These are phyloP conservation scores for Pestalotiopsis fici DNA, from an alignment of 2,329 filamentous ascomycete genomes.

Conservation along the genomic window DNA sequence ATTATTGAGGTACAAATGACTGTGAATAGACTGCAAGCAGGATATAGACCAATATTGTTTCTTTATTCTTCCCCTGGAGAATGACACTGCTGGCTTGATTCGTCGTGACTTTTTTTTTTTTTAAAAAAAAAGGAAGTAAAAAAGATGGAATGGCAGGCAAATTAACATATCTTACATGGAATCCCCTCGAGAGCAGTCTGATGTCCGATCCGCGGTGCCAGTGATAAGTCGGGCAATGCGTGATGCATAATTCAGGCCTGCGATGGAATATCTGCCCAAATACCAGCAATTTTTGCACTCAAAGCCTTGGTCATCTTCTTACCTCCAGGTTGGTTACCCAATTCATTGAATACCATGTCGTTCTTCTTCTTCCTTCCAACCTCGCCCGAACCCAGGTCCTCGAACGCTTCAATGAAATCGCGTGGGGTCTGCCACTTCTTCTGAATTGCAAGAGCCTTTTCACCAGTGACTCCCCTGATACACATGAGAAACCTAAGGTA, in stretches of 20 bases:
- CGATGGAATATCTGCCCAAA: slow-evolving; percentile 59
- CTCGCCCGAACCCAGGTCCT: slow-evolving; percentile 50
- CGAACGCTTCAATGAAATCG: slow-evolving; percentile 71
- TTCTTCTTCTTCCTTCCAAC: slow-evolving; percentile 57
- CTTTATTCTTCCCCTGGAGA: not conserved
- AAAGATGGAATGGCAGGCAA: not conserved
- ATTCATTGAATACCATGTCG: slow-evolving; percentile 58
- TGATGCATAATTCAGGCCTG: not conserved
- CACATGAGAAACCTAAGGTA: slow-evolving; percentile 89
- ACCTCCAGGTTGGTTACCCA: slow-evolving; percentile 61
- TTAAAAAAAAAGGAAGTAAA: no score
- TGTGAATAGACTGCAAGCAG: not conserved
- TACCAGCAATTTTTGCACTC: slow-evolving; percentile 70
- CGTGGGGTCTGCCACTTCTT: slow-evolving; percentile 75
- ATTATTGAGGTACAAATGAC: not conserved
- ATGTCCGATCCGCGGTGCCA: not conserved
- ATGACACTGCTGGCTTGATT: not conserved
- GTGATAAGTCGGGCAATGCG: not conserved
- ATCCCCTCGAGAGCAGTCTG: not conserved
- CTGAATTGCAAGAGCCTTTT: slow-evolving; percentile 80
- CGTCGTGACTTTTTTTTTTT: no score
- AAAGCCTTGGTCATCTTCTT: slow-evolving; percentile 68
- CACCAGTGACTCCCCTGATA: slow-evolving; percentile 71
- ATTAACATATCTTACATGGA: not conserved
- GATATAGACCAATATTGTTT: not conserved